Percentiles rank a stretch among this genome's conserved stretches.
Conservation (phyloP, 108 stramenopile species). For the Craspedostauros australis region DNA sequence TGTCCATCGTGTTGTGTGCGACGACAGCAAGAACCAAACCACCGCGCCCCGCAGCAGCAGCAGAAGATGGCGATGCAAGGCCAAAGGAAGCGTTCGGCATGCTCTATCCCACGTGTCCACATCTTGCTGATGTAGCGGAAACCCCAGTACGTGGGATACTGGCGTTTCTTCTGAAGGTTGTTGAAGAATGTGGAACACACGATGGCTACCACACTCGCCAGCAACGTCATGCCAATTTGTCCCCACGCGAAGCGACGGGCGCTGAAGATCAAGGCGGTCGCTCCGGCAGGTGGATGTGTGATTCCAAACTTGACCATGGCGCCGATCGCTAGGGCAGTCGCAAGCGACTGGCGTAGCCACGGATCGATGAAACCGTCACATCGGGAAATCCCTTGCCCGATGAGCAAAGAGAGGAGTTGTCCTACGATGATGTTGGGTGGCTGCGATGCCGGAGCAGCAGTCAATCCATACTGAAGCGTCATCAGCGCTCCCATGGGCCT, state of each 20-base stretch:
- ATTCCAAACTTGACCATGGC: constrained; percentile 33
- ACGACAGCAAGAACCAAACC: no score
- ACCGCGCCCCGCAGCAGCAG: no score
- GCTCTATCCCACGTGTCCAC: no score
- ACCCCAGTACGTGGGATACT: constrained; percentile 44
- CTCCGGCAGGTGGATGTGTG: constrained; percentile 38
- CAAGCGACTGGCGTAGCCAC: not conserved
- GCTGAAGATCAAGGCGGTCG: constrained; percentile 7
- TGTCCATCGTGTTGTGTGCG: no score
- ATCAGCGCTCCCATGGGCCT: constrained; percentile 35
- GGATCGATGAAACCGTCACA: not conserved
- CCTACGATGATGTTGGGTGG: constrained; percentile 30
- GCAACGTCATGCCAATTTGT: not conserved
- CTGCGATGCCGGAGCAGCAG: constrained; percentile 43
- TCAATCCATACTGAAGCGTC: constrained; percentile 33
- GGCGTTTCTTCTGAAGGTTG: constrained; percentile 30
- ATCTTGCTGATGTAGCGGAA: no score
- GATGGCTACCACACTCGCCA: constrained; percentile 16
- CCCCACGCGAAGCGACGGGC: not conserved
- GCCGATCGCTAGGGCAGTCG: constrained; percentile 21
- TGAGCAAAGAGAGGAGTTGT: constrained; percentile 16
- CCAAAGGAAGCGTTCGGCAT: no score
- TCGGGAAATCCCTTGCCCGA: constrained; percentile 1
- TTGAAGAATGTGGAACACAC: constrained; percentile 25
- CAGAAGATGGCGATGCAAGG: no score